Conservation (phyloP, 208 protist genomes). For the Leishmania mexicana region DNA sequence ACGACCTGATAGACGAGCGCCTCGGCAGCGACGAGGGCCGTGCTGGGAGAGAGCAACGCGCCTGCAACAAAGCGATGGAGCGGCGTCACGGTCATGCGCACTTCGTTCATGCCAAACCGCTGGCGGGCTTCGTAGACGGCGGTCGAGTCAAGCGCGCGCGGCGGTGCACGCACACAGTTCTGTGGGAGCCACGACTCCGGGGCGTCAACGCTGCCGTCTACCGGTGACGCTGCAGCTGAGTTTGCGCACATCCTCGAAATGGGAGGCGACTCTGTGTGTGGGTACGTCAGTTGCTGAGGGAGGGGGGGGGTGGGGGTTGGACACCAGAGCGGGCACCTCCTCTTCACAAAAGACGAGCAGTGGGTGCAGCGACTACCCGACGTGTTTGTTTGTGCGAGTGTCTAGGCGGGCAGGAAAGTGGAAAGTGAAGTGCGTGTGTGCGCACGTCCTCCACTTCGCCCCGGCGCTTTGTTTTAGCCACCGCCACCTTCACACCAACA, state of each 20-base stretch:
- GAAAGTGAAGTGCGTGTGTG: neutral
- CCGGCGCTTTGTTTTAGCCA: neutral
- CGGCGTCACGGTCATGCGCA: neutral
- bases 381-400: neutral
- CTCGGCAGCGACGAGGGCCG: neutral
- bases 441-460: neutral
- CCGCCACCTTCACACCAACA: neutral
- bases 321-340: neutral
- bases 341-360: neutral
- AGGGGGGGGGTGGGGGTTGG: neutral
- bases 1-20: slow-evolving; percentile 1
- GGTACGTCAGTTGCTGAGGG: neutral
- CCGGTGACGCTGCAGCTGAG: neutral
- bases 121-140: slow-evolving; percentile 12
- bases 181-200: neutral
- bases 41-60: slow-evolving; percentile 1
- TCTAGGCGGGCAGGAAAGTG: neutral
- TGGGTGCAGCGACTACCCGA: neutral
- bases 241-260: neutral
- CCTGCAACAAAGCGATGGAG: neutral
- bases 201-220: neutral
- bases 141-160: slow-evolving; percentile 18
- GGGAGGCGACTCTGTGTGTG: neutral
- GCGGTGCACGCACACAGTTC: neutral
- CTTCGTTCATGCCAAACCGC: slow-evolving; percentile 17